phyloP scores from a whole-genome alignment of 371 early-diverging fungal species.

The Mucor plumbeus region DNA sequence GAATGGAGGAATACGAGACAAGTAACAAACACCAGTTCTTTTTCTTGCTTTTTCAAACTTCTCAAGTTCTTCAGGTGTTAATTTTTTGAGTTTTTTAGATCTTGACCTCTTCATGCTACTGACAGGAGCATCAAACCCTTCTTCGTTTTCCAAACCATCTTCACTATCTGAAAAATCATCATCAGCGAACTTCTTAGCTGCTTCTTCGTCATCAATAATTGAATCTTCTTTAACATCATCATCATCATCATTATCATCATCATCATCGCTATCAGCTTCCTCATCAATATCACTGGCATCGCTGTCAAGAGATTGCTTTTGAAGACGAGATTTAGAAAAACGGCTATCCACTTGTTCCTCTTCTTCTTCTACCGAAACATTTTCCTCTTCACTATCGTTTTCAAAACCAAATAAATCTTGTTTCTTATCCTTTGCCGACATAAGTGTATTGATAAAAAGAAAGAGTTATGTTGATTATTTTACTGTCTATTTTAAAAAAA shows the following conservation, averaged over 20 bases:
- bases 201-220: conserved; percentile 3
- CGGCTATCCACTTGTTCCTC: conserved; percentile 42
- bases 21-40: conserved; percentile 87
- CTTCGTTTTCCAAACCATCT: conserved; percentile 15
- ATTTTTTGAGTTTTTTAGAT: conserved; percentile 61
- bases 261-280: conserved; percentile 31
- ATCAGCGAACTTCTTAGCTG: not conserved
- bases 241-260: conserved; percentile 31
- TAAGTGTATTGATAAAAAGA: conserved; percentile 10
- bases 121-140: conserved; percentile 26
- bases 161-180: conserved; percentile 7
- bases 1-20: conserved; percentile 90
- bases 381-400: conserved; percentile 34
- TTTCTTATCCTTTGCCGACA: conserved; percentile 30
- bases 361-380: conserved; percentile 19
- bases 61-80: conserved; percentile 72
- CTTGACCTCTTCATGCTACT: conserved; percentile 19
- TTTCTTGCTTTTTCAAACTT: conserved; percentile 75
- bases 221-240: conserved; percentile 24
- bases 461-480: not conserved
- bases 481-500: not conserved
- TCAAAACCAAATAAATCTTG: conserved; percentile 45
- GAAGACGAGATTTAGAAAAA: conserved; percentile 32
- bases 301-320: conserved; percentile 26
- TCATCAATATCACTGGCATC: conserved; percentile 40